Conservation (phyloP, 1,284 basidiomycete species). For the Fomitopsis schrenkii region DNA sequence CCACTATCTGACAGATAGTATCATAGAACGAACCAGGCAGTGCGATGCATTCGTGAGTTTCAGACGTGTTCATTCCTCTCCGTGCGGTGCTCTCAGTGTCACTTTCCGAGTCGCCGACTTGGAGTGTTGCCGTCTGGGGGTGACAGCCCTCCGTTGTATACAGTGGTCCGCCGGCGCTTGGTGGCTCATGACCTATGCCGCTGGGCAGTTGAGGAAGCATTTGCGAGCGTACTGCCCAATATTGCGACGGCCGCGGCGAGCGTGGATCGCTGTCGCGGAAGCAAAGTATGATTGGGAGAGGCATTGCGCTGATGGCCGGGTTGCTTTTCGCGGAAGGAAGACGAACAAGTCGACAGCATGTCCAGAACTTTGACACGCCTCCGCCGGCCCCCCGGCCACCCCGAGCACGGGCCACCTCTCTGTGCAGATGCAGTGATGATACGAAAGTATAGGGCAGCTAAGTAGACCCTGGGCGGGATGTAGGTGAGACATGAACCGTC, state of each 20-base stretch:
- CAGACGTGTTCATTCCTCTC: neutral
- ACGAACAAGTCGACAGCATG: neutral
- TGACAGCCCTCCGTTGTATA: neutral
- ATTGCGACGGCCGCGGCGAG: neutral
- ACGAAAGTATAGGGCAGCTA: neutral
- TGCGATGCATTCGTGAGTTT: neutral
- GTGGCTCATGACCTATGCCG: too few relatives aligned
- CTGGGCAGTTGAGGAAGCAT: too few relatives aligned
- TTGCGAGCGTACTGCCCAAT: neutral
- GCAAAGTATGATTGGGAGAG: neutral
- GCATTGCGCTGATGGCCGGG: neutral
- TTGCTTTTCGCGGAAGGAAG: slow-evolving; percentile 2
- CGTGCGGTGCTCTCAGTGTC: neutral
- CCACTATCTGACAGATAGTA: neutral
- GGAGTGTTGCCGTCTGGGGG: neutral
- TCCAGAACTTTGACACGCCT: slow-evolving; percentile 5
- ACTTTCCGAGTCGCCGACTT: too few relatives aligned
- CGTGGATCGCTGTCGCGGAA: neutral
- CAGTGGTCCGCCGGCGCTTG: too few relatives aligned
- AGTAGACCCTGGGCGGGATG: neutral
- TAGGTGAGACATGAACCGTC: neutral
- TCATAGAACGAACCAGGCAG: neutral
- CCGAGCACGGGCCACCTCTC: slow-evolving; percentile 3
- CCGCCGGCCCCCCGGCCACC: slow-evolving; percentile 1
- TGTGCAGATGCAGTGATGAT: neutral